Base-by-base conservation (phyloP, 2,329 filamentous ascomycete genomes). In the Aspergillus fumigatus region DNA sequence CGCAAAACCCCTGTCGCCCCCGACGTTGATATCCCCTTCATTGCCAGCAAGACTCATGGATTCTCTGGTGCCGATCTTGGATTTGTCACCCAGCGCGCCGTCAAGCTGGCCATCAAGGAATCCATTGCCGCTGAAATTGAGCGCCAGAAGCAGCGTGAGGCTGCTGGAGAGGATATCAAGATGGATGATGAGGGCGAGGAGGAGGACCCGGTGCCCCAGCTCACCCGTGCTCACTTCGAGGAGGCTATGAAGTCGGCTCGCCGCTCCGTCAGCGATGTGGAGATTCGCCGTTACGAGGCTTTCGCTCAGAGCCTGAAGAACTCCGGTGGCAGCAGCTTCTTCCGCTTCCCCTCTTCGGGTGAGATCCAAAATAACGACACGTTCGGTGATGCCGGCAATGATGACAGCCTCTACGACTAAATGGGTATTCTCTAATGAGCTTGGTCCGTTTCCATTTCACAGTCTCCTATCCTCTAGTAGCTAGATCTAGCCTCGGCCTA, bases 251-350 rank as follows among this genome's bases (percentile, higher is more conserved):
- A 89, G 76, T 88, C 88, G 76, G 94, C 94, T 62, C 89, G 94
- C 76, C 87, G 90, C 73, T 97, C 94, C 27, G 94, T 99, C 66
- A 92, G 86, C 56, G 94, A 99, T 66, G 93, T 97, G 23, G 94
- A 99, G 83, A 96, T 99, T 69, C 89, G 94, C 71, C 88, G 93
- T 59, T 99, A 99, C 79, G 94, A 99, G 83, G 93, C 94, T 4
- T 99, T 99, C 70, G 90, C 93, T 43, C 93, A 97, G 80, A 93
- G 93, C 75, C 95, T 99, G 92, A 99, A 99, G 89, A 96, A 96
- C 75, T 87, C 90, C 58, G 92, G 92, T 52, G 92, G 92, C 41
- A 93, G 92, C 70, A 92, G 90, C 67, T 97, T 94, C 84, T 99
- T 99, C 89, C 92, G 95, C 78, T 99, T 99, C 87, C 93, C 89